A percentile compares a stretch with the other conserved stretches of the same genome.
Conservation (phyloP, 768 basidiomycete genomes). For the Collybiopsis luxurians region DNA sequence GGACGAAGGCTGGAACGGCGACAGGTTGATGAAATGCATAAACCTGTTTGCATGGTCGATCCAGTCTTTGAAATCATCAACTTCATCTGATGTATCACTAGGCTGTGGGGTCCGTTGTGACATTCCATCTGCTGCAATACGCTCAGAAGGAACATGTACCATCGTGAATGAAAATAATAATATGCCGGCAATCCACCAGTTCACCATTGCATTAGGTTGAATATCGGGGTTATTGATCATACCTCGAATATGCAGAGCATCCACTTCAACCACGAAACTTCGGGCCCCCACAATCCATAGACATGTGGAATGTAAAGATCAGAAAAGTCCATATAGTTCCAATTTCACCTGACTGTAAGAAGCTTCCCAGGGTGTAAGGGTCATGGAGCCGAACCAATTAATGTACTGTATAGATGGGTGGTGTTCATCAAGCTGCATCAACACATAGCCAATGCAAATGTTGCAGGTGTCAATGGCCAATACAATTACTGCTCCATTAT, state of each 20-base stretch:
- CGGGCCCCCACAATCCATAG: constrained; percentile 17
- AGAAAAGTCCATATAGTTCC: constrained; percentile 31
- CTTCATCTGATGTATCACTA: background rate
- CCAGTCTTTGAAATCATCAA: background rate
- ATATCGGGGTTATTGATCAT: constrained; percentile 1
- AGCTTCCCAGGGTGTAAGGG: constrained; percentile 24
- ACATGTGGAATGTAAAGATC: constrained; percentile 19
- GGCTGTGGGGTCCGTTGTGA: background rate
- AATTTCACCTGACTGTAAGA: constrained; percentile 32
- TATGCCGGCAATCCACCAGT: constrained; percentile 20
- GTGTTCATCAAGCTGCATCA: constrained; percentile 19
- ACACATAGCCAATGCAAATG: background rate
- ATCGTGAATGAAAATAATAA: constrained; percentile 26
- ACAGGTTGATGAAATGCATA: no score
- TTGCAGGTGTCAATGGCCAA: background rate
- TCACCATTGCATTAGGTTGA: constrained; percentile 4
- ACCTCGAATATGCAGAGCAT: constrained; percentile 20
- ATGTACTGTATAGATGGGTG: constrained; percentile 13
- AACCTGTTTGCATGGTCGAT: background rate
- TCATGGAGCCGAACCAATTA: constrained; percentile 28
- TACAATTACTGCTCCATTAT: background rate
- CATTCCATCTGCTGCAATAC: background rate
- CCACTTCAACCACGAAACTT: constrained; percentile 19
- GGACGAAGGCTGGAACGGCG: background rate
- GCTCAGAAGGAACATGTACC: constrained; percentile 22